These are phyloP conservation scores for Acacia acuminata DNA, from an alignment of 306 rosid genomes.

Conservation along the genomic window DNA sequence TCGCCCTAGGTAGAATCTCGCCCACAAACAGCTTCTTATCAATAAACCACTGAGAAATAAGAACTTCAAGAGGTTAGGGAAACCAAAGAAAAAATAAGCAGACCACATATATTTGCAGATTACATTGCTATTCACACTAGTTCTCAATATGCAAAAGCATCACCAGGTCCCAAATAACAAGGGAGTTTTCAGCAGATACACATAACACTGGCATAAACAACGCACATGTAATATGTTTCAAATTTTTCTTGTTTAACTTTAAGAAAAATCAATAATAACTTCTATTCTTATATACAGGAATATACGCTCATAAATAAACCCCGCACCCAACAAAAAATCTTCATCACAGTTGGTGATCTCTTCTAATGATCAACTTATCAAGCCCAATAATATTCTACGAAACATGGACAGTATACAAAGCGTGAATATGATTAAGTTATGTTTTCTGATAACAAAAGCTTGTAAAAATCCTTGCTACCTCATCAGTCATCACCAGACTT, in stretches of 20 bases:
- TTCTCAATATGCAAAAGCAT: neutral
- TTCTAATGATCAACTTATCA: neutral
- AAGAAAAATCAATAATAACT: neutral
- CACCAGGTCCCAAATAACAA: neutral
- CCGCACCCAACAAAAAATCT: neutral
- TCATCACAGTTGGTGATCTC: neutral
- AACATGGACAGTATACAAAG: neutral
- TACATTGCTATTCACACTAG: neutral
- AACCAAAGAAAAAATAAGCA: neutral
- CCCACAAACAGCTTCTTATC: conserved; percentile 18
- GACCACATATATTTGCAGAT: neutral
- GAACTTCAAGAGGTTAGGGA: conserved; percentile 16
- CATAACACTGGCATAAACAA: neutral
- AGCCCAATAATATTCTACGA: neutral
- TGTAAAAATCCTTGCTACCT: neutral
- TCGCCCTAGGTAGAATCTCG: conserved; percentile 35
- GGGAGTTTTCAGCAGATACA: neutral
- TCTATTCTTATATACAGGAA: neutral
- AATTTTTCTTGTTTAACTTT: neutral
- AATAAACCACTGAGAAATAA: conserved; percentile 35
- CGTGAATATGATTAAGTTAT: neutral
- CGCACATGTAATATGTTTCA: neutral
- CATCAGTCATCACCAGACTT: neutral
- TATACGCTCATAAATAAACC: neutral
- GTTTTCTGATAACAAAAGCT: neutral